A percentile compares a stretch with the other conserved stretches of the same genome.
Conservation (phyloP, 139 green algal species). For the Picochlorum costavermella region DNA sequence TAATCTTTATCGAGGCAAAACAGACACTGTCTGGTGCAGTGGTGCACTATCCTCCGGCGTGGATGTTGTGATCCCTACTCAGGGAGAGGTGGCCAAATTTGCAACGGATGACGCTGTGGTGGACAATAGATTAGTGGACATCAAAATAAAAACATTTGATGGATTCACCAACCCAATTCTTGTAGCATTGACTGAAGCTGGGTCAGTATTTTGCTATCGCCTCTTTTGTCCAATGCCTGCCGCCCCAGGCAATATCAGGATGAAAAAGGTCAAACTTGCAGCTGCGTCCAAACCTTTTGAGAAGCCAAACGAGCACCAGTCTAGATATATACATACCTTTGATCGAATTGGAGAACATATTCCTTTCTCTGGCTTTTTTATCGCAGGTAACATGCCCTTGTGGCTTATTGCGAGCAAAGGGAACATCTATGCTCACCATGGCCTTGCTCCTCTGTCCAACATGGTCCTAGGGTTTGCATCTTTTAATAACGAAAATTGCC, state of each 20-base stretch:
- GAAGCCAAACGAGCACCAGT: background rate
- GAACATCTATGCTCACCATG: constrained; percentile 46
- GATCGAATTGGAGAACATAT: constrained; percentile 35
- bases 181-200: too few relatives aligned
- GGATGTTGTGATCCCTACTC: background rate
- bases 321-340: constrained; percentile 25
- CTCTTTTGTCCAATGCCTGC: too few relatives aligned
- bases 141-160: background rate
- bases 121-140: background rate
- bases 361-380: constrained; percentile 23
- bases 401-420: constrained; percentile 64
- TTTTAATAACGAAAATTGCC: constrained; percentile 87
- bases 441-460: constrained; percentile 17
- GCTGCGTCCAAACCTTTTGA: background rate
- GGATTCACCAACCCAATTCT: too few relatives aligned
- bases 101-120: background rate
- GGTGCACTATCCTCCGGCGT: background rate
- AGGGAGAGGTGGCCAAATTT: background rate
- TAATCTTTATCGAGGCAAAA: background rate
- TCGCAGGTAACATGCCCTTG: constrained; percentile 43
- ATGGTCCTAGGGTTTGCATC: constrained; percentile 54
- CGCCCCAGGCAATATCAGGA: too few relatives aligned
- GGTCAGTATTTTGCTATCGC: too few relatives aligned
- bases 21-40: background rate
- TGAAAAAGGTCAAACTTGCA: too few relatives aligned